Conservation (phyloP, 306 rosid species). For the Cicer judaicum region DNA sequence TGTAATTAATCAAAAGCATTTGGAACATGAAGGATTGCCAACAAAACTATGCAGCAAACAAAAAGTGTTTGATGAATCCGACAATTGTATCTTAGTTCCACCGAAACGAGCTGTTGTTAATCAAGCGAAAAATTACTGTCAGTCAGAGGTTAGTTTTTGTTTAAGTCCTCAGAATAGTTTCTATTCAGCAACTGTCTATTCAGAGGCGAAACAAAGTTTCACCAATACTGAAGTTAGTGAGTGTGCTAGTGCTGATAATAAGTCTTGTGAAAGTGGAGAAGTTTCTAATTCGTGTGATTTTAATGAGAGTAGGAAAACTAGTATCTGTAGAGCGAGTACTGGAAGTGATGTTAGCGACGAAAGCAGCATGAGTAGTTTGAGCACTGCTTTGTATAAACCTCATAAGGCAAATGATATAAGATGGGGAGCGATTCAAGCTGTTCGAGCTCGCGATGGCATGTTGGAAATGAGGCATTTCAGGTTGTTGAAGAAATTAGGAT, state of each 20-base stretch:
- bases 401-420: slow-evolving; percentile 84
- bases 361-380: slow-evolving; percentile 80
- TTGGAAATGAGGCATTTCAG: slow-evolving; percentile 82
- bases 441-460: slow-evolving; percentile 67
- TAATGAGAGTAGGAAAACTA: slow-evolving; percentile 77
- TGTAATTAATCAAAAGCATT: slow-evolving; percentile 54
- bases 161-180: slow-evolving; percentile 85
- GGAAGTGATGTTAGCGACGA: slow-evolving; percentile 88
- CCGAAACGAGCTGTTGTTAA: slow-evolving; percentile 47
- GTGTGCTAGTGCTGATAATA: slow-evolving; percentile 70
- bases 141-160: slow-evolving; percentile 55
- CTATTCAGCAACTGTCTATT: slow-evolving; percentile 70
- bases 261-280: slow-evolving; percentile 66
- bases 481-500: slow-evolving; percentile 73
- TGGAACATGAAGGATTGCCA: slow-evolving; percentile 48
- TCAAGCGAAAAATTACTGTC: slow-evolving; percentile 54
- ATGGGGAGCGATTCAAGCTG: slow-evolving; percentile 93
- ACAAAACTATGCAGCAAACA: slow-evolving; percentile 41
- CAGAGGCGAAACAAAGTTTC: slow-evolving; percentile 94
- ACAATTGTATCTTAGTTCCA: slow-evolving; percentile 46
- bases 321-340: slow-evolving; percentile 83
- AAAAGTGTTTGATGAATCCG: slow-evolving; percentile 55
- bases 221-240: slow-evolving; percentile 88
- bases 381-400: slow-evolving; percentile 78
- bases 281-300: slow-evolving; percentile 61